Evolutionary conservation across 1,139 yeast genomes (phyloP), one percentile per base, ranked within the genome.

Genomic region (Hansenula lynferdii): DNA sequence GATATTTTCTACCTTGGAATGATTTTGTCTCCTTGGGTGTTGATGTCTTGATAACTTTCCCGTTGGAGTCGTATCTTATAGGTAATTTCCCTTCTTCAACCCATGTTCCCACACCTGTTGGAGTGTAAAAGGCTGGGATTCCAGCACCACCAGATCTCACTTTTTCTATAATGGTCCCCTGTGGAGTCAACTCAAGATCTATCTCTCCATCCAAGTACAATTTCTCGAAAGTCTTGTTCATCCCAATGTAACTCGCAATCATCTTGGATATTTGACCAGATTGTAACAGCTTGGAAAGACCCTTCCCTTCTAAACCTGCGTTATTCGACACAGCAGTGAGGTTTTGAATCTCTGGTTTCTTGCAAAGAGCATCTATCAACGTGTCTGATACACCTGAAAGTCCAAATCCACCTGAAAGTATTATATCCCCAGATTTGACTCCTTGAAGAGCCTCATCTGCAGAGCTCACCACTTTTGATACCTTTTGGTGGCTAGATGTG

Each of bases 91-190:
- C 77, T 42, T 69, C 62, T 49, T 72, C 72, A 31, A 72, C 57
- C 75, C 75, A 69, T 20, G 77, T 72, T 25, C 69, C 69, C n/a
- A 62, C 74, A 19, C 76, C 77, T 1, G 77, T 69, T 1, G 75
- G 67, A 3, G 75, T 65, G 50, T 62, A 72, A 43, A 67, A 70
- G 1, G 75, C 77, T 2, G 77, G 76, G 15, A 70, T 59, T 15
- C 77, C 77, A 5, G 77, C 67, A 17, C 66, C 72, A 11, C 70
- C 77, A n/a, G 77, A 75, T 26, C 77, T 56, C 23, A 65, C 61
- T 35, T 72, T 58, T 50, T 72, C 77, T 15, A 76, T 77, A 33
- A 72, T 57, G 16, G 71, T 69, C 3, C 77, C 77, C 47, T 72
- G 77, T 6, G 77, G 77, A 12, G 70, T 64, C 39, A 71, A 57